A percentile compares a stretch with the other conserved stretches of the same genome.
Evolutionary conservation across 352 stramenopile genomes (phyloP).

Genomic region (Globisporangium iwayamae): DNA sequence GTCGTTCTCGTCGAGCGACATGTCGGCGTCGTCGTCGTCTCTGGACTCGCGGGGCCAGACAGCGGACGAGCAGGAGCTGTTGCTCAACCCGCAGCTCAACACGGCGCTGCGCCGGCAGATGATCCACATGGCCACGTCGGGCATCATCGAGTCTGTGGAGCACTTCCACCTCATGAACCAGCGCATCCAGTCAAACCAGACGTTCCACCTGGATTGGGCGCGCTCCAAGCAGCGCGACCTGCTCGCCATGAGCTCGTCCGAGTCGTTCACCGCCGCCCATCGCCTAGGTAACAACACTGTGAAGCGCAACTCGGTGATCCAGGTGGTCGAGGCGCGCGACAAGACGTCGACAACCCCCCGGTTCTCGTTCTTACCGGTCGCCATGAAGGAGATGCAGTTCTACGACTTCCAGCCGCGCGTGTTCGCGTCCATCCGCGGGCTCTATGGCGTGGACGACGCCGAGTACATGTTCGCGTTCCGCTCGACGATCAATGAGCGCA

Average conservation of each 20-base stretch:
- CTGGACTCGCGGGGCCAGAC: slow-evolving; percentile 7
- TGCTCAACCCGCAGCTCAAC: slow-evolving; percentile 87
- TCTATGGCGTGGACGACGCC: slow-evolving; percentile 65
- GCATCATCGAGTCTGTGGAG: slow-evolving; percentile 85
- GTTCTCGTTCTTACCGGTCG: slow-evolving; percentile 66
- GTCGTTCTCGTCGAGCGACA: slow-evolving; percentile 13
- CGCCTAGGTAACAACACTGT: background rate
- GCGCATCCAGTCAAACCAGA: slow-evolving; percentile 74
- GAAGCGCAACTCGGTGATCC: slow-evolving; percentile 55
- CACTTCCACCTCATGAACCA: slow-evolving; percentile 70
- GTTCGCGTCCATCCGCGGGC: slow-evolving; percentile 71
- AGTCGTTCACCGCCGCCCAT: slow-evolving; percentile 25
- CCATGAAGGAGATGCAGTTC: slow-evolving; percentile 85
- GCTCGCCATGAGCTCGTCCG: slow-evolving; percentile 40
- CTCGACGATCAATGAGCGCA: slow-evolving; percentile 83
- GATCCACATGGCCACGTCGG: slow-evolving; percentile 87
- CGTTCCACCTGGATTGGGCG: slow-evolving; percentile 79
- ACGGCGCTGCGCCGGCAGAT: slow-evolving; percentile 79
- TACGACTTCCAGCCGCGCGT: slow-evolving; percentile 81
- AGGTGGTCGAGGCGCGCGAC: slow-evolving; percentile 57
- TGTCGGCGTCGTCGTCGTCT: slow-evolving; percentile 7
- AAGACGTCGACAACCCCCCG: slow-evolving; percentile 30
- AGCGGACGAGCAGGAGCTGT: slow-evolving; percentile 27
- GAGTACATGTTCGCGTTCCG: slow-evolving; percentile 82
- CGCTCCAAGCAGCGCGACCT: slow-evolving; percentile 56